Conservation (phyloP, 192 early-diverging fungal species). For the Allomyces macrogynus region DNA sequence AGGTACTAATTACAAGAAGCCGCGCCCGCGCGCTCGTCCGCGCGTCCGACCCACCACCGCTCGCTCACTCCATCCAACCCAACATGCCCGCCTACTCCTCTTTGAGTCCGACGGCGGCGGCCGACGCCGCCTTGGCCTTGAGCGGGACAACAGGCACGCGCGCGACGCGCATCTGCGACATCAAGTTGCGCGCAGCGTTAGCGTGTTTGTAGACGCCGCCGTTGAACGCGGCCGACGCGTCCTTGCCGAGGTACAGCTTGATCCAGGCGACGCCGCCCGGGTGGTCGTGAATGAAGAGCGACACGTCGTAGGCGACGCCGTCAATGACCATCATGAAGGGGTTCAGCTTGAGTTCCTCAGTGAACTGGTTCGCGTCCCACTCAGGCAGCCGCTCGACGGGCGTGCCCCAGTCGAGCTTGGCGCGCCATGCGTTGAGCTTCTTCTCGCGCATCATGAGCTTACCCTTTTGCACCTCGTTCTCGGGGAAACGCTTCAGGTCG, state of each 20-base stretch:
- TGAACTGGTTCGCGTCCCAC: conserved; percentile 5
- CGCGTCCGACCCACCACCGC: no score
- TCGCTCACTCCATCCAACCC: no score
- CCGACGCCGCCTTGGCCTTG: no score
- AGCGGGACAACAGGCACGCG: neutral
- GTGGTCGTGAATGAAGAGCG: conserved; percentile 63
- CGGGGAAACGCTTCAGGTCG: conserved; percentile 51
- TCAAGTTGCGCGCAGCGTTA: conserved; percentile 68
- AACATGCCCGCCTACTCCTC: no score
- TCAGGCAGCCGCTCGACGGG: conserved; percentile 46
- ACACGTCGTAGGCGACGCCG: conserved; percentile 62
- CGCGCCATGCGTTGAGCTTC: conserved; percentile 37
- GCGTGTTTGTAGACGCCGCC: conserved; percentile 79
- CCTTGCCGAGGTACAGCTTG: conserved; percentile 52
- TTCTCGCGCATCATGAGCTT: conserved; percentile 59
- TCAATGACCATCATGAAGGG: conserved; percentile 47
- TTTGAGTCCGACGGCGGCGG: no score
- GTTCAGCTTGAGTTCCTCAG: conserved; percentile 1
- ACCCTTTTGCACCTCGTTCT: conserved; percentile 63
- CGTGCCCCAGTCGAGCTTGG: conserved; percentile 50
- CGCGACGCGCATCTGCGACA: conserved; percentile 47
- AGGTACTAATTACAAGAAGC: no score
- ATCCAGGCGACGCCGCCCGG: conserved; percentile 66
- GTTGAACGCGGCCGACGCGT: conserved; percentile 69
- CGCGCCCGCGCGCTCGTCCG: no score